Base-by-base conservation (phyloP, 768 basidiomycete species). In the Stropharia rugosoannulata region DNA sequence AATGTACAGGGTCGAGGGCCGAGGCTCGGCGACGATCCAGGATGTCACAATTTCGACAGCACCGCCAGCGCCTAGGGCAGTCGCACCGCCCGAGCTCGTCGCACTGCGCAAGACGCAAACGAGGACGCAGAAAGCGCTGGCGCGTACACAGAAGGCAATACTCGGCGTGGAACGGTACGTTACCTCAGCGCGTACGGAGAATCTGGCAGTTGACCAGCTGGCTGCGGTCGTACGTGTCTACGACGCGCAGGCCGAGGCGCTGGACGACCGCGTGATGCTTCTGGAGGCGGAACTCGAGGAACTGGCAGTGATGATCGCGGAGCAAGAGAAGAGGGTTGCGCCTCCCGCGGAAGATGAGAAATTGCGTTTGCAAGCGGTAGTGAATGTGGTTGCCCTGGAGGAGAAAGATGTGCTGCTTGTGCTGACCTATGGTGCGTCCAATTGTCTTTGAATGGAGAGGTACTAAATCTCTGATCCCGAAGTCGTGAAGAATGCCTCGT, bases 391-490 rank as follows among this genome's bases (percentile, higher is more conserved):
- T 46, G 73, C 75, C 8, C 66, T 72, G 38, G 49, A 29, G 2
- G 73, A 69, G 27, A 71, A 69, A 1, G 72, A 75, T 40, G 71
- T 76, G 0, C 70, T 75, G 51, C 69, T 79, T 41, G 66, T 63
- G 1, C 51, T 79, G 7, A 68, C 72, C 2, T 79, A 80, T 46
- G 75, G 77, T 76, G 32, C 22, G 70, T 55, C 15, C 5, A 19
- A 18, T 16, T 4, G n/a, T 16, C 4, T 22, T 22, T 18, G 16
- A 15, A 2, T 51, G 4, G 6, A 19, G 5, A 15, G 4, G 16
- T 12, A 18, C 18, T 16, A 15, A 36, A 32, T 32, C 9, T 12
- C 11, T 44, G 11, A 19, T 25, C 29, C 51, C 8, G 38, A 38
- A 65, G 66, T 63, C 18, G 65, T 67, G 1, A n/a, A 53, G 16